A percentile compares a stretch with the other conserved stretches of the same genome.
Conservation (phyloP, 73 alveolate genomes). For the Symbiodinium pilosum region DNA sequence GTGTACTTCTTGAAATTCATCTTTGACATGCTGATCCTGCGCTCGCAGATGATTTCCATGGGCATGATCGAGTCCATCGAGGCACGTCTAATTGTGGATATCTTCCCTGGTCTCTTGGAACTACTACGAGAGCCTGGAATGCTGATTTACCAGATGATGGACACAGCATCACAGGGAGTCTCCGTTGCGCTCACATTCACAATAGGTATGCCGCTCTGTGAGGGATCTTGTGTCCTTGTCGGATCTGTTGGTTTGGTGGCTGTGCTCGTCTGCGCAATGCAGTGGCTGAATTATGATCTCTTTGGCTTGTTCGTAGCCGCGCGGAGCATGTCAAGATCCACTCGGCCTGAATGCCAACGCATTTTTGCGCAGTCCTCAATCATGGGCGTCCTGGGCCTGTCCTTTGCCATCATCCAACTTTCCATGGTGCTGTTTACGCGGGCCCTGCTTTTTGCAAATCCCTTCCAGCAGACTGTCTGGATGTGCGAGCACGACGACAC, state of each 20-base stretch:
- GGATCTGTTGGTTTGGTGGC: slow-evolving; percentile 79
- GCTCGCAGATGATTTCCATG: slow-evolving; percentile 1
- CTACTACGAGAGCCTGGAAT: slow-evolving; percentile 42
- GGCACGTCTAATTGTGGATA: slow-evolving; percentile 35
- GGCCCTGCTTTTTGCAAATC: slow-evolving; percentile 72
- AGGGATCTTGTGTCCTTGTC: slow-evolving; percentile 77
- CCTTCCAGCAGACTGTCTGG: slow-evolving; percentile 18
- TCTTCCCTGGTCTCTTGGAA: slow-evolving; percentile 67
- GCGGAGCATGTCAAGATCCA: slow-evolving; percentile 49
- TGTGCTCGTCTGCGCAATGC: slow-evolving; percentile 50
- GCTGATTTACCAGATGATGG: slow-evolving; percentile 50
- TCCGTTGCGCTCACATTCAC: neutral
- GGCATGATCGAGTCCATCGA: neutral
- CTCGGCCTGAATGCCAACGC: slow-evolving; percentile 82
- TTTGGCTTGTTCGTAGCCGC: slow-evolving; percentile 83
- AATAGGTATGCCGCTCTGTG: slow-evolving; percentile 78
- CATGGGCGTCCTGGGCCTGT: slow-evolving; percentile 5
- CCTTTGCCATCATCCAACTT: slow-evolving; percentile 75
- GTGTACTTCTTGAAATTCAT: slow-evolving; percentile 1
- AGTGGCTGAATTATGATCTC: slow-evolving; percentile 80
- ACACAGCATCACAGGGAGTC: slow-evolving; percentile 48
- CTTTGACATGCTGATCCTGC: neutral
- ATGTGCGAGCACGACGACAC: slow-evolving; percentile 88
- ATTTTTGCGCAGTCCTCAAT: slow-evolving; percentile 11
- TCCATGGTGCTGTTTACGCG: slow-evolving; percentile 81